phyloP scores from a whole-genome alignment of 805 yeast genomes.

The Zygosaccharomyces kombuchaensis region DNA sequence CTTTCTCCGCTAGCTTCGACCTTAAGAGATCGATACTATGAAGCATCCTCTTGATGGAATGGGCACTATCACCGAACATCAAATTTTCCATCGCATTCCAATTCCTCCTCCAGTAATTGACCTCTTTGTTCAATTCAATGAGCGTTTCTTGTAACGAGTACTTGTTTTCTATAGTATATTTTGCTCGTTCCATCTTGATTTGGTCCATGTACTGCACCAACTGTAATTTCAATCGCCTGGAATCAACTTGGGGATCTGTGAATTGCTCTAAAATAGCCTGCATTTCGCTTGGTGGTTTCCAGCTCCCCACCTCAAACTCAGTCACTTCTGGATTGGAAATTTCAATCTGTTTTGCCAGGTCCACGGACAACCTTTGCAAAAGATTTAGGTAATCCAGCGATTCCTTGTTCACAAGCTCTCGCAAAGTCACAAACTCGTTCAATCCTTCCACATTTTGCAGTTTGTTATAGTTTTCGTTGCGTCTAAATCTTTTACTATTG shows the following conservation, averaged over 20 bases:
- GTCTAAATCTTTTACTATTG: conserved; percentile 7
- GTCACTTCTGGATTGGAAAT: conserved; percentile 18
- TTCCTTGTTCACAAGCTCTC: conserved; percentile 19
- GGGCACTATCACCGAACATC: conserved; percentile 32
- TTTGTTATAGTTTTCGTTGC: conserved; percentile 5
- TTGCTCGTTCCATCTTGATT: conserved; percentile 32
- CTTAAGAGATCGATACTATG: conserved; percentile 25
- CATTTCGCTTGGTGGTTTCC: conserved; percentile 25
- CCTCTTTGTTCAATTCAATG: conserved; percentile 24
- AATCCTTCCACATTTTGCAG: conserved; percentile 10
- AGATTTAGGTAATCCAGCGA: conserved; percentile 25
- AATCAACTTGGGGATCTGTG: conserved; percentile 14
- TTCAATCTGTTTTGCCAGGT: conserved; percentile 27
- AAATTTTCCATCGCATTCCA: conserved; percentile 30
- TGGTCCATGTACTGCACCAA: conserved; percentile 25
- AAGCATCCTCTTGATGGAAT: conserved; percentile 29
- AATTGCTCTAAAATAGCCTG: conserved; percentile 21
- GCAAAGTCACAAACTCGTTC: conserved; percentile 17
- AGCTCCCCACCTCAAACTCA: conserved; percentile 20
- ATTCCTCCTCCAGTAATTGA: conserved; percentile 30
- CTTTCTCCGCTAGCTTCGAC: conserved; percentile 10
- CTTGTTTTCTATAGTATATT: conserved; percentile 30
- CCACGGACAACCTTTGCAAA: conserved; percentile 27
- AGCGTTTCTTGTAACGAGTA: conserved; percentile 24
- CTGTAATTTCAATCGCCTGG: conserved; percentile 12